Evolutionary conservation across 148 eudicot species (phyloP), one percentile per base, ranked within the genome.

Genomic region (Vaccinium vitisidaea): DNA sequence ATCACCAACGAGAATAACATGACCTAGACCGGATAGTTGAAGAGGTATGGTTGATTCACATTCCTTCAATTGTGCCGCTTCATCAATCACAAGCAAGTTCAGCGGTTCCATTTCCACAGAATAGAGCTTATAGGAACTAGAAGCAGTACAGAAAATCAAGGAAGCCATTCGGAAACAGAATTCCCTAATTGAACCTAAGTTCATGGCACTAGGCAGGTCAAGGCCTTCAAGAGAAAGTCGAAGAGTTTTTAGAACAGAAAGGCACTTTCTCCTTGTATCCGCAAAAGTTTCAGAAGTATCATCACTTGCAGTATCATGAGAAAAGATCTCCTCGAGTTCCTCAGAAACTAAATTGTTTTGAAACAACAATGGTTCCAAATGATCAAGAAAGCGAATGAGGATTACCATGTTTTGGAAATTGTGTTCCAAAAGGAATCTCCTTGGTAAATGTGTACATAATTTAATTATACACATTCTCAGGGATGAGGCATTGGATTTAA

Each of bases 1-100:
- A 78, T 94, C 98, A 14, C 98, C 98, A 77, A 90, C 90, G 23
- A 94, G 91, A 87, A 94, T 74, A 79, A 90, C 94, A 88, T 92
- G 92, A 30, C 84, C 89, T 83, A 94, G 74, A 56, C 92, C 93
- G 6, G 88, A 90, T 8, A 94, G 87, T 76, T 93, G 95, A 86
- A 94, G 83, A 15, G 98, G 95, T 80, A 94, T 92, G 2, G 83
- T 82, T 18, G 98, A 89, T 85, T 94, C 98, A 83, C 94, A 89
- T 82, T 94, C 98, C 86, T 93, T 94, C 83, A 94, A 55, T 48
- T 94, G 98, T 9, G 94, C 93, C 67, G 98, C 98, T 85, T 95
- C 98, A 84, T 95, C 98, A 54, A 95, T 87, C 10, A 95, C 93
- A 84, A 95, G 56, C 80, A 95, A 73, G n/a, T 87, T 80, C n/a